Conservation (phyloP, 805 yeast species). For the Wickerhamomyces chambardii region DNA sequence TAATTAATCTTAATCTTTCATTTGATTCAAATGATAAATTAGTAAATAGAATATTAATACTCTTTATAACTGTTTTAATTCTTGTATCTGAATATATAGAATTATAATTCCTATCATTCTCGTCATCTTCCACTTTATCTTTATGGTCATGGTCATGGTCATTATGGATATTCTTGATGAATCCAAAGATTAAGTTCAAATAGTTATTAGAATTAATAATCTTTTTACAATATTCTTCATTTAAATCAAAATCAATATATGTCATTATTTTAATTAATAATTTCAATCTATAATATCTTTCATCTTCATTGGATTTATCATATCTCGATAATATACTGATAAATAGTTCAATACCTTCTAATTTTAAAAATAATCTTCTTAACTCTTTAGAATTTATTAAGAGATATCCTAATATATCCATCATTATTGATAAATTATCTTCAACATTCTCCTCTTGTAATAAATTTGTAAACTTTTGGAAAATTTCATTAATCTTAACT, state of each 20-base stretch:
- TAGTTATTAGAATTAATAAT: conserved; percentile 6
- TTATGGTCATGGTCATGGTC: too few species aligned
- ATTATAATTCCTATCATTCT: too few species aligned
- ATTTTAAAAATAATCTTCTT: conserved; percentile 4
- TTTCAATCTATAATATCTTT: conserved; percentile 4
- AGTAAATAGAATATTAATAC: conserved; percentile 7
- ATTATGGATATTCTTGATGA: conserved; percentile 1
- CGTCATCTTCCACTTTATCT: background rate
- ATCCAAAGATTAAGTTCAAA: conserved; percentile 8
- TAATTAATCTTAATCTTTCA: conserved; percentile 14
- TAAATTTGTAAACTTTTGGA: too few species aligned
- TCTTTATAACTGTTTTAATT: conserved; percentile 3
- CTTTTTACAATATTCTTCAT: conserved; percentile 4
- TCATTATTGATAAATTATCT: background rate
- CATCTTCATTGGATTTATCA: conserved; percentile 5
- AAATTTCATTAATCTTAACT: background rate
- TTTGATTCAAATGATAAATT: conserved; percentile 12
- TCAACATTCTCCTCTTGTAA: background rate
- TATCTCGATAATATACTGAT: conserved; percentile 4
- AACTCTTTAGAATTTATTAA: conserved; percentile 2
- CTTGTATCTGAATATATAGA: too few species aligned
- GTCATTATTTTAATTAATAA: conserved; percentile 7
- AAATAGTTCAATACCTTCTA: conserved; percentile 13
- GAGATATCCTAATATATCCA: background rate
- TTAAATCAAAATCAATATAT: conserved; percentile 2